Evolutionary conservation across 2,329 filamentous ascomycete species (phyloP).

Genomic region (Cryoendolithus antarcticus): DNA sequence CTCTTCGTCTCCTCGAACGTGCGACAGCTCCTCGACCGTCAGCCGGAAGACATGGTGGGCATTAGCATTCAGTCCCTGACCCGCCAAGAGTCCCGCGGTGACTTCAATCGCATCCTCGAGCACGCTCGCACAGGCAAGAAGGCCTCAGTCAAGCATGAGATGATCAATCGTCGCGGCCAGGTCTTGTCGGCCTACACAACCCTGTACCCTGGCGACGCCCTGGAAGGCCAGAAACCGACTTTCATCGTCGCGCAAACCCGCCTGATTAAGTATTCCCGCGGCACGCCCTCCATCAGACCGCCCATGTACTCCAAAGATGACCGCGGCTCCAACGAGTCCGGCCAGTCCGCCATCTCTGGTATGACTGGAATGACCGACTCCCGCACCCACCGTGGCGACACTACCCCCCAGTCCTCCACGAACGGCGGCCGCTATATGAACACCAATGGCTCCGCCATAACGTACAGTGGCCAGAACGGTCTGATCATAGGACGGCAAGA

Average conservation of each 20-base stretch:
- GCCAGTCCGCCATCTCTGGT: constrained; percentile 6
- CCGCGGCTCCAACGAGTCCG: constrained; percentile 16
- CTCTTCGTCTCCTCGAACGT: constrained; percentile 80
- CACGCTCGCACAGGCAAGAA: constrained; percentile 63
- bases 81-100: constrained; percentile 65
- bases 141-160: constrained; percentile 71
- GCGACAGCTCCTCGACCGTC: constrained; percentile 66
- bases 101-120: constrained; percentile 71
- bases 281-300: constrained; percentile 30
- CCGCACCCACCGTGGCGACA: background rate
- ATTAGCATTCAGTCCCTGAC: constrained; percentile 82
- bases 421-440: constrained; percentile 25
- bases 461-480: constrained; percentile 34
- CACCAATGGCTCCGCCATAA: constrained; percentile 30
- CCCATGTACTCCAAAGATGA: constrained; percentile 8
- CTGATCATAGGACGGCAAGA: constrained; percentile 48
- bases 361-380: constrained; percentile 1
- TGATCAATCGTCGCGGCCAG: constrained; percentile 79
- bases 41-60: constrained; percentile 69
- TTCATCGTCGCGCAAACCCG: constrained; percentile 83
- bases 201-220: constrained; percentile 73
- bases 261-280: constrained; percentile 51
- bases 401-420: constrained; percentile 13
- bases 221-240: constrained; percentile 67
- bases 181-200: constrained; percentile 76